Conservation (phyloP, 176 grass and related monocot genomes). For the Carex pumila region DNA sequence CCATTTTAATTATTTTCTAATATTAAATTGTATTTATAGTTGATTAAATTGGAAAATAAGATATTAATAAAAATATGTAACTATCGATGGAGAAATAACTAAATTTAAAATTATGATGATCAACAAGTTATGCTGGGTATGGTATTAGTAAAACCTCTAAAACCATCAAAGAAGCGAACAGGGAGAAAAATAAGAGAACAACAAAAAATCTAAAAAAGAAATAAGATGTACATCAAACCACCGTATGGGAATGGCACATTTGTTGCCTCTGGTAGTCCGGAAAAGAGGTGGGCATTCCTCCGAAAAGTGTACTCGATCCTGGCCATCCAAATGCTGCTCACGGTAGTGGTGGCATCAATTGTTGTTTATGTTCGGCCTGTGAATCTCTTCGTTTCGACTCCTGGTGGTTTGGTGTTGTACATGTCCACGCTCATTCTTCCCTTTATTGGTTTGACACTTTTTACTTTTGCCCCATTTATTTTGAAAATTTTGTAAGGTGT, state of each 20-base stretch:
- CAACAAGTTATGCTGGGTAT: no score
- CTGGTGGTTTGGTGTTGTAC: conserved; percentile 58
- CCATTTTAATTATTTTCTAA: no score
- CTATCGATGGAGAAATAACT: no score
- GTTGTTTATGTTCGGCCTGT: conserved; percentile 72
- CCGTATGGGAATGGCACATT: conserved; percentile 20
- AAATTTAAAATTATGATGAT: no score
- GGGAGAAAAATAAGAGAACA: background rate
- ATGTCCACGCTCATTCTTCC: conserved; percentile 80
- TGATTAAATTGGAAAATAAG: no score
- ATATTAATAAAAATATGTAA: no score
- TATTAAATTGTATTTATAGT: no score
- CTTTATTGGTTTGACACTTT: conserved; percentile 40
- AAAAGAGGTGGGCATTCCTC: conserved; percentile 70
- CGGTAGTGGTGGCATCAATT: conserved; percentile 52
- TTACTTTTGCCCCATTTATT: background rate
- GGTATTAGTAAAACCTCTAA: background rate
- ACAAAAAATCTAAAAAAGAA: no score
- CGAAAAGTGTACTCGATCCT: conserved; percentile 78
- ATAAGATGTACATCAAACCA: conserved; percentile 56
- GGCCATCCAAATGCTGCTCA: conserved; percentile 76
- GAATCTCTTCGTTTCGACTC: conserved; percentile 61
- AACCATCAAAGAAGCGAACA: background rate
- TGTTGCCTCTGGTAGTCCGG: conserved; percentile 28
- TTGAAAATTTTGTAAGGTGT: background rate